A percentile compares a stretch with the other conserved stretches of the same genome.
phyloP scores from a whole-genome alignment of 371 early-diverging fungal genomes.

The Choanephora cucurbitarum region DNA sequence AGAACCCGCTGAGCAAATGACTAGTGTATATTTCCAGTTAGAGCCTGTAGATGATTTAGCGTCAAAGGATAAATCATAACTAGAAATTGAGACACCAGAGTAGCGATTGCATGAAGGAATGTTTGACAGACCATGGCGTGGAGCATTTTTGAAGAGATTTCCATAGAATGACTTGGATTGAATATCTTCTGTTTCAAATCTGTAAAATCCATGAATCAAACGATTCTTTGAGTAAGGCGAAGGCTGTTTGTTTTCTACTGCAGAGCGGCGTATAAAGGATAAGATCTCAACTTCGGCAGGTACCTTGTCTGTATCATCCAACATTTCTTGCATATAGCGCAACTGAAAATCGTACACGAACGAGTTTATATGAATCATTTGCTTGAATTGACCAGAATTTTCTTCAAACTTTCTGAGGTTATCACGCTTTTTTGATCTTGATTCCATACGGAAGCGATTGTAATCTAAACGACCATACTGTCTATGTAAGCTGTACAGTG shows the following conservation, averaged over 20 bases:
- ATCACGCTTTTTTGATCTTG: slow-evolving; percentile 16
- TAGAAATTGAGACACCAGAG: slow-evolving; percentile 33
- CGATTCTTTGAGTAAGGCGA: slow-evolving; percentile 67
- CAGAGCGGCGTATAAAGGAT: slow-evolving; percentile 60
- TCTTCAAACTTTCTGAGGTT: slow-evolving; percentile 62
- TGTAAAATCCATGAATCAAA: slow-evolving; percentile 56
- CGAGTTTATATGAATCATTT: slow-evolving; percentile 76
- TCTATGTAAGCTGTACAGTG: slow-evolving; percentile 70
- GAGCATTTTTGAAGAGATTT: slow-evolving; percentile 71
- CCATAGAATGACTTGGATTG: slow-evolving; percentile 57
- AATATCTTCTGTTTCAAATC: slow-evolving; percentile 34
- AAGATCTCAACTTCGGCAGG: slow-evolving; percentile 52
- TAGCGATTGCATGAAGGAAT: slow-evolving; percentile 19
- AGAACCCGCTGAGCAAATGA: slow-evolving; percentile 23
- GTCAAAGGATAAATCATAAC: slow-evolving; percentile 31
- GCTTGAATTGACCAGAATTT: slow-evolving; percentile 66
- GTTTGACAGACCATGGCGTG: slow-evolving; percentile 60
- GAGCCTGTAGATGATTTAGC: background rate
- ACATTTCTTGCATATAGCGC: slow-evolving; percentile 60
- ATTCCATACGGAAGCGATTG: slow-evolving; percentile 36
- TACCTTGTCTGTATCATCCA: slow-evolving; percentile 37
- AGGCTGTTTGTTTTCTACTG: slow-evolving; percentile 55
- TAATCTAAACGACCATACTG: slow-evolving; percentile 53
- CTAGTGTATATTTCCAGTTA: slow-evolving; percentile 40
- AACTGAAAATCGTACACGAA: slow-evolving; percentile 85